Percentiles rank a stretch among this genome's conserved stretches.
These are phyloP conservation scores for Syzygium malaccense DNA, from an alignment of 441 rosid genomes.

Conservation along the genomic window DNA sequence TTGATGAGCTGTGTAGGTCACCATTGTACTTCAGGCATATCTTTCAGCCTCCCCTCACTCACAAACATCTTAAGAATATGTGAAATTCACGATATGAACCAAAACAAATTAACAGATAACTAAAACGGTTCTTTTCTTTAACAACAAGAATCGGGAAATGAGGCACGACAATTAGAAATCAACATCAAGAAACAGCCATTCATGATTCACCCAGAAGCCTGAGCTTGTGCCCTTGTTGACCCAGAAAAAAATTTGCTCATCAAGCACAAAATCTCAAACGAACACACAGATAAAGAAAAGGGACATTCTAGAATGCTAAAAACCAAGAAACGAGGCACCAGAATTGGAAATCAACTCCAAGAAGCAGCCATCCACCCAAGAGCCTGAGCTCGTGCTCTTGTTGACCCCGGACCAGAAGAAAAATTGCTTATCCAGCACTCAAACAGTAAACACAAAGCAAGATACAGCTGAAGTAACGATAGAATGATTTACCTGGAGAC, in stretches of 20 bases:
- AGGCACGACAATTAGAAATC: not conserved
- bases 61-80: not conserved
- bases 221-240: not conserved
- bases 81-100: not conserved
- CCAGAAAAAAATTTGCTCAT: not conserved
- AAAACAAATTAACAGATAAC: not conserved
- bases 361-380: not conserved
- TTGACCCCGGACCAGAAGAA: not conserved
- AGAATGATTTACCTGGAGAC: conserved; percentile 15
- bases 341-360: not conserved
- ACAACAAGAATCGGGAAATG: not conserved
- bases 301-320: not conserved
- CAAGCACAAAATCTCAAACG: not conserved
- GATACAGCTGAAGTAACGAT: not conserved
- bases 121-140: not conserved
- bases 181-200: not conserved
- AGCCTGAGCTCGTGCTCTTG: not conserved
- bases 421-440: not conserved
- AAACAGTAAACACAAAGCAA: not conserved
- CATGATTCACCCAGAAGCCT: not conserved
- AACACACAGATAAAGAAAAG: not conserved
- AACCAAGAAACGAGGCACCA: not conserved
- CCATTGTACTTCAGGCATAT: not conserved
- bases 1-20: not conserved
- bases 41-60: not conserved